Base-by-base conservation (phyloP, 2,329 filamentous ascomycete genomes). In the Dothideomycetes sp. region DNA sequence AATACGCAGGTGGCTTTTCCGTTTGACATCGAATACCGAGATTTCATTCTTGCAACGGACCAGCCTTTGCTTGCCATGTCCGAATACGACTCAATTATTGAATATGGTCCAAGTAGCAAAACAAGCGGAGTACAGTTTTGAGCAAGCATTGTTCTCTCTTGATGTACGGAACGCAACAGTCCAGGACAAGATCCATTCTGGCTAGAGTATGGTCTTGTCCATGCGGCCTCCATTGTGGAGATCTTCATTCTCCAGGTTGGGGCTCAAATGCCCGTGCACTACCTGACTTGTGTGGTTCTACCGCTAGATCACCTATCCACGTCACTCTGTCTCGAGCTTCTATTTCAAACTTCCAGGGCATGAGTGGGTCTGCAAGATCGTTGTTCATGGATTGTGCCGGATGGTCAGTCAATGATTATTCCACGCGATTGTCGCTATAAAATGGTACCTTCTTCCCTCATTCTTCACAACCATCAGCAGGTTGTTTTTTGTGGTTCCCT, bases 171-270 rank as follows among this genome's bases (percentile, higher is more conserved):
- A 18, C 37, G 29, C 23, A 22, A 1, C 7, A 33, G 33, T 33
- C 37, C 30, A 19, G 25, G 37, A 17, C 30, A 22, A 10, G 28
- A 19, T 32, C 27, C 25, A 29, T 32, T 30, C 37, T n/a, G n/a
- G n/a, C n/a, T n/a, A n/a, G n/a, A n/a, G n/a, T n/a, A n/a, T n/a
- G n/a, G 30, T 22, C 15, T 41, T 12, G 20, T 19, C 30, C 37
- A 41, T 41, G 37, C 29, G 37, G 37, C 37, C 37, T 41, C 37
- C 37, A 41, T 29, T 39, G 29, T 27, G 28, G 36, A 38, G 35
- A 41, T 41, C 37, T 33, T 33, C 37, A 41, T 25, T 31, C 36
- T 39, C 22, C 22, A 24, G 22, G 22, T 11, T 24, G n/a, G n/a
- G n/a, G n/a, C n/a, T 24, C 22, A 7, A 7, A 11, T 24, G 22